phyloP scores from a whole-genome alignment of 805 yeast species.

The Candida pseudoglaebosa region DNA sequence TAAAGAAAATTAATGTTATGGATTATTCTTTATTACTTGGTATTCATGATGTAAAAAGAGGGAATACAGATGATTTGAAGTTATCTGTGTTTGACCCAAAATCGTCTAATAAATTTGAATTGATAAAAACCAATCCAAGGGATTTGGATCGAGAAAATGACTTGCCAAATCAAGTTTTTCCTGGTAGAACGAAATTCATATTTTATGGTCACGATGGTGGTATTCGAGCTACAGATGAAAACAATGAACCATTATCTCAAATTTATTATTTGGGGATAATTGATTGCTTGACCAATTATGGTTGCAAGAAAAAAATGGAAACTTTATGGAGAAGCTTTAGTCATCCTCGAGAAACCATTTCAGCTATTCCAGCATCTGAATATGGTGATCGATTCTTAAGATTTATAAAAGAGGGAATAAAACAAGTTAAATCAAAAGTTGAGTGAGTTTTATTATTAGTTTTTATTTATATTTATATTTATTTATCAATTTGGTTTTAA shows the following conservation, averaged over 20 bases:
- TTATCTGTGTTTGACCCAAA: constrained; percentile 44
- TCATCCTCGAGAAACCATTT: constrained; percentile 65
- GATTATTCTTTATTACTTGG: constrained; percentile 92
- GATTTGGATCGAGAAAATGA: constrained; percentile 38
- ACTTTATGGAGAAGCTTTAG: constrained; percentile 78
- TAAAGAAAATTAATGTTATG: constrained; percentile 82
- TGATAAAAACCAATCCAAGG: constrained; percentile 46
- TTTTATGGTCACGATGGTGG: constrained; percentile 87
- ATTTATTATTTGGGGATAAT: constrained; percentile 91
- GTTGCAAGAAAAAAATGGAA: constrained; percentile 70
- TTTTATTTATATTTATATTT: neutral
- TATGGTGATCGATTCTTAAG: constrained; percentile 82
- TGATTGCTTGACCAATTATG: constrained; percentile 85
- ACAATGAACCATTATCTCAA: constrained; percentile 56
- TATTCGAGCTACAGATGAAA: constrained; percentile 62
- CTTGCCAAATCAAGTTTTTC: constrained; percentile 41
- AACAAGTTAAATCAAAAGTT: constrained; percentile 10
- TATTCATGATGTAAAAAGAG: constrained; percentile 66
- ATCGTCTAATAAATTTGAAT: constrained; percentile 32
- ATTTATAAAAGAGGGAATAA: constrained; percentile 49
- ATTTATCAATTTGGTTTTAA: neutral
- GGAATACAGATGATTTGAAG: constrained; percentile 33
- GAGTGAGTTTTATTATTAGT: neutral
- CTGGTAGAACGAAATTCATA: constrained; percentile 47
- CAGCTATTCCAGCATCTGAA: constrained; percentile 87